Evolutionary conservation across 495 filamentous ascomycete genomes (phyloP).

Genomic region (Tetracladium marchalianum): DNA sequence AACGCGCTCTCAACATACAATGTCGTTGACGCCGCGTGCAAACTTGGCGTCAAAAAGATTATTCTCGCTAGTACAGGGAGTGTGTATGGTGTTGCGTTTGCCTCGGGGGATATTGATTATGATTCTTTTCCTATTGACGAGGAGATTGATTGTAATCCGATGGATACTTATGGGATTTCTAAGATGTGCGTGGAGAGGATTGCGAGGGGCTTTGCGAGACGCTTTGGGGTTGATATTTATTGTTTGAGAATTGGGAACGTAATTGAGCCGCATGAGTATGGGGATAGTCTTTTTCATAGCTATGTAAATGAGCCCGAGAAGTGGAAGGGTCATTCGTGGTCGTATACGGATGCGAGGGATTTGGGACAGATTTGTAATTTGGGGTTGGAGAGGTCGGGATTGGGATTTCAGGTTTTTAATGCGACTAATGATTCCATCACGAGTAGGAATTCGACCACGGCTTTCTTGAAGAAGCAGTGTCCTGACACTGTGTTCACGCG

Average conservation of each 20-base stretch:
- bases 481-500: constrained; percentile 37
- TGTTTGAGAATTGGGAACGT: constrained; percentile 44
- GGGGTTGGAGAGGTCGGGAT: constrained; percentile 31
- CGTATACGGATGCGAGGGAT: constrained; percentile 46
- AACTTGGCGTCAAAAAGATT: constrained; percentile 47
- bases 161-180: constrained; percentile 48
- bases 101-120: constrained; percentile 41
- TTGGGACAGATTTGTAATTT: constrained; percentile 45
- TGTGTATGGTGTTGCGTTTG: constrained; percentile 46
- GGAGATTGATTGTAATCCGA: constrained; percentile 42
- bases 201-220: constrained; percentile 39
- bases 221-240: constrained; percentile 46
- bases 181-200: constrained; percentile 46
- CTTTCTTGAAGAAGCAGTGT: constrained; percentile 34
- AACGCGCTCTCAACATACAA: constrained; percentile 45
- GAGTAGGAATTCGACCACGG: constrained; percentile 27
- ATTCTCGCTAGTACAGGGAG: constrained; percentile 44
- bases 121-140: constrained; percentile 43
- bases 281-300: constrained; percentile 27
- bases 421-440: constrained; percentile 49
- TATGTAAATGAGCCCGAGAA: constrained; percentile 38
- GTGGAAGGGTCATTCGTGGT: constrained; percentile 44
- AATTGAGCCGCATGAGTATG: constrained; percentile 47
- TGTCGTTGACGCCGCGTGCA: constrained; percentile 48
- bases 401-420: constrained; percentile 52